Percentiles rank a stretch among this genome's conserved stretches.
Evolutionary conservation across 2,329 filamentous ascomycete species (phyloP).

Genomic region (Fusarium neocosmosporiellum): DNA sequence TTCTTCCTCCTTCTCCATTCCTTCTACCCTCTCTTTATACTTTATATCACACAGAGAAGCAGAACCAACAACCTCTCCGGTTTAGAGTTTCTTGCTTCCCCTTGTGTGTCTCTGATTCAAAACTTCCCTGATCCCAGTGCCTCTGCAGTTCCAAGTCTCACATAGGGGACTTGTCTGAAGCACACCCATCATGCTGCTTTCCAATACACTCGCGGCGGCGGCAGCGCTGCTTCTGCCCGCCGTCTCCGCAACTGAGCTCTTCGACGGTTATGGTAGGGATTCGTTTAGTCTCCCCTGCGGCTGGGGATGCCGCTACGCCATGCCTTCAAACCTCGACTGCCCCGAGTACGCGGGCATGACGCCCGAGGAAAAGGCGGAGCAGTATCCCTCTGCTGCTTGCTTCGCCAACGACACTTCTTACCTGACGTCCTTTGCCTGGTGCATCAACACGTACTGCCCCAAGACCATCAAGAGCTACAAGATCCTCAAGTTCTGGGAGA

Average conservation of each 20-base stretch:
- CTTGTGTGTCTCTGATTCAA: not conserved
- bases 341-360: constrained; percentile 37
- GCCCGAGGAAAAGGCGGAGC: constrained; percentile 20
- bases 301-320: constrained; percentile 27
- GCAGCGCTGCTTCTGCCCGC: not conserved
- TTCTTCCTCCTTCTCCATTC: not conserved
- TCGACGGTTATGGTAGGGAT: constrained; percentile 34
- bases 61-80: not conserved
- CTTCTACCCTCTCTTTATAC: not conserved
- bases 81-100: not conserved
- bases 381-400: constrained; percentile 27
- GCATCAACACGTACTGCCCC: constrained; percentile 21
- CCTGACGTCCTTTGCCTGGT: constrained; percentile 38
- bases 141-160: not conserved
- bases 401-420: constrained; percentile 26
- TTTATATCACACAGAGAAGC: not conserved
- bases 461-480: constrained; percentile 1
- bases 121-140: not conserved
- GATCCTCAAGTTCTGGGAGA: constrained; percentile 34
- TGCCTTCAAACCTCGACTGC: constrained; percentile 30
- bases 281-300: constrained; percentile 18
- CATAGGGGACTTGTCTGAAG: constrained; percentile 20
- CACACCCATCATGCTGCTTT: constrained; percentile 17
- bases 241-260: constrained; percentile 12
- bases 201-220: not conserved